Percentiles rank a stretch among this genome's conserved stretches.
Evolutionary conservation across 768 basidiomycete genomes (phyloP).

Genomic region (Lactarius vividus): DNA sequence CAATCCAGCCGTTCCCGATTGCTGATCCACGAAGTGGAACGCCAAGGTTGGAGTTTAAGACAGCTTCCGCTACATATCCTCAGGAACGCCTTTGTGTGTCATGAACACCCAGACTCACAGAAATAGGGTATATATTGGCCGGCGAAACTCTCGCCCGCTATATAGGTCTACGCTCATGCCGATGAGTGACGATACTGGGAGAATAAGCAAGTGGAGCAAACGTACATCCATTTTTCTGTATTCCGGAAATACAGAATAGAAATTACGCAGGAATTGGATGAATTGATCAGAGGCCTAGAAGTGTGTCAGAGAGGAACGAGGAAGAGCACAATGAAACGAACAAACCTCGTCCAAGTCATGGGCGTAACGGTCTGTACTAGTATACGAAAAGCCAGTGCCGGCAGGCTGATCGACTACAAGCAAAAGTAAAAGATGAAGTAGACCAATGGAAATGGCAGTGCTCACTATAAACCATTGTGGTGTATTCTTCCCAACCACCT

Average conservation of each 20-base stretch:
- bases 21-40: slow-evolving; percentile 75
- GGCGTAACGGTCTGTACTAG: slow-evolving; percentile 80
- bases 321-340: slow-evolving; percentile 4
- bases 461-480: slow-evolving; percentile 88
- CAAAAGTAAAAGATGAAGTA: slow-evolving; percentile 2
- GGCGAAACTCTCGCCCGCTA: slow-evolving; percentile 95
- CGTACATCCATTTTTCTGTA: slow-evolving; percentile 77
- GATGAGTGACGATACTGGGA: not conserved
- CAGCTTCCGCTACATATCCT: slow-evolving; percentile 60
- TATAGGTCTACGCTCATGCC: slow-evolving; percentile 67
- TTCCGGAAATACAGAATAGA: slow-evolving; percentile 91
- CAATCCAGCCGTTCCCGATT: slow-evolving; percentile 99
- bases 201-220: slow-evolving; percentile 23
- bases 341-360: slow-evolving; percentile 70
- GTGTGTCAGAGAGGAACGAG: slow-evolving; percentile 12
- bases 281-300: slow-evolving; percentile 72
- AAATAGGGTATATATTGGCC: slow-evolving; percentile 98
- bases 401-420: slow-evolving; percentile 91
- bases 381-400: slow-evolving; percentile 92
- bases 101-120: slow-evolving; percentile 44
- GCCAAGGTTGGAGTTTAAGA: slow-evolving; percentile 58
- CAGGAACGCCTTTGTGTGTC: not conserved
- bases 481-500: slow-evolving; percentile 98
- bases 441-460: slow-evolving; percentile 22
- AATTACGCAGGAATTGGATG: slow-evolving; percentile 80